phyloP scores from a whole-genome alignment of 1,139 yeast species.

The Arxiozyma slooffiae region DNA sequence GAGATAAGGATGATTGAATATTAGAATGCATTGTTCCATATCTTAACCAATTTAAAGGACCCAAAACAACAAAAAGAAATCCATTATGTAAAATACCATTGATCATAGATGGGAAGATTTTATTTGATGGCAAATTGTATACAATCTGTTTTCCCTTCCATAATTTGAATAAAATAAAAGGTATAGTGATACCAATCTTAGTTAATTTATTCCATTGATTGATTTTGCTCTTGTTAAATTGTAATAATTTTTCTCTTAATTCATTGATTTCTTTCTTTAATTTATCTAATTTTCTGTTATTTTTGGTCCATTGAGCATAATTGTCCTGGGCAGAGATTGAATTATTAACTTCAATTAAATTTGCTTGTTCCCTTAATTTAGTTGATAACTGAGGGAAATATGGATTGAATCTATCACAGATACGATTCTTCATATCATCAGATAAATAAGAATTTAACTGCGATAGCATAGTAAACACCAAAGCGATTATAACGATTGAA shows the following conservation, averaged over 20 bases:
- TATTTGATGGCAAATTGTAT: slow-evolving; percentile 20
- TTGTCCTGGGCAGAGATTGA: slow-evolving; percentile 80
- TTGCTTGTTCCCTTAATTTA: slow-evolving; percentile 39
- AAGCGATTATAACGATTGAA: slow-evolving; percentile 18
- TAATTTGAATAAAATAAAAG: slow-evolving; percentile 25
- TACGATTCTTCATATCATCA: slow-evolving; percentile 22
- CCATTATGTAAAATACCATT: slow-evolving; percentile 28
- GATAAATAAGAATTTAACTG: slow-evolving; percentile 14
- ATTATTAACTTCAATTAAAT: slow-evolving; percentile 45
- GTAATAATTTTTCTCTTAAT: slow-evolving; percentile 46
- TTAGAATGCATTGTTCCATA: slow-evolving; percentile 2
- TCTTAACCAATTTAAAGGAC: slow-evolving; percentile 16
- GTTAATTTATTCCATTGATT: slow-evolving; percentile 38
- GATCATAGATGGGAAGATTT: slow-evolving; percentile 24
- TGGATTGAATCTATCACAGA: slow-evolving; percentile 10
- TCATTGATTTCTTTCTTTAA: slow-evolving; percentile 44
- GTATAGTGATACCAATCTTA: slow-evolving; percentile 27
- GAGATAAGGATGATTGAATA: not conserved
- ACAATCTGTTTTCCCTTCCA: slow-evolving; percentile 30
- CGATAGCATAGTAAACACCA: slow-evolving; percentile 22
- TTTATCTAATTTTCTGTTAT: slow-evolving; percentile 62
- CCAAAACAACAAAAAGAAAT: slow-evolving; percentile 23
- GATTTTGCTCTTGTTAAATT: slow-evolving; percentile 30
- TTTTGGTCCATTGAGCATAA: slow-evolving; percentile 92
- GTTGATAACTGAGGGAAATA: slow-evolving; percentile 29